Evolutionary conservation across 805 yeast genomes (phyloP).

Genomic region (Ogataea methylovora): DNA sequence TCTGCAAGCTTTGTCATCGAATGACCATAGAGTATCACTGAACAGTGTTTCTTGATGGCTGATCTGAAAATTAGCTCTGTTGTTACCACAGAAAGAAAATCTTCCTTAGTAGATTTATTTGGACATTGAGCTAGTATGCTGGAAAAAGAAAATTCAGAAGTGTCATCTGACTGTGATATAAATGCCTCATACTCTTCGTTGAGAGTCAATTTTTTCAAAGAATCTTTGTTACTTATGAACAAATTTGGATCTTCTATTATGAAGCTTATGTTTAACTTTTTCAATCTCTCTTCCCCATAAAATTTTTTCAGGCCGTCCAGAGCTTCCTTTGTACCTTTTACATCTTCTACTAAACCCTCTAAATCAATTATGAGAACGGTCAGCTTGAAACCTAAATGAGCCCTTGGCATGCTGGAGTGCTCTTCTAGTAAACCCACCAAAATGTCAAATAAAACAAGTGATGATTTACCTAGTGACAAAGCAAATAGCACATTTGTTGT

Average conservation of each 20-base stretch:
- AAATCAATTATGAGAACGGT: slow-evolving; percentile 44
- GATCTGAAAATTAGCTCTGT: slow-evolving; percentile 37
- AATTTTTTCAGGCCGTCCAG: slow-evolving; percentile 6
- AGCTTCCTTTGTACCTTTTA: not conserved
- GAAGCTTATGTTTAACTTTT: slow-evolving; percentile 27
- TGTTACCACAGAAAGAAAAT: slow-evolving; percentile 41
- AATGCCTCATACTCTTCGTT: slow-evolving; percentile 21
- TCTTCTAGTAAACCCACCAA: slow-evolving; percentile 52
- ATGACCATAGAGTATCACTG: slow-evolving; percentile 65
- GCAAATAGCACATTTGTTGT: slow-evolving; percentile 48
- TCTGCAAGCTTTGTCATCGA: slow-evolving; percentile 82
- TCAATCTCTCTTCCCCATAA: slow-evolving; percentile 9
- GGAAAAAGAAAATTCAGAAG: not conserved
- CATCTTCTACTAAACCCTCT: slow-evolving; percentile 11
- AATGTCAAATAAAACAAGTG: slow-evolving; percentile 64
- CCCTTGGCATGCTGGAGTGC: slow-evolving; percentile 54
- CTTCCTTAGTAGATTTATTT: slow-evolving; percentile 59
- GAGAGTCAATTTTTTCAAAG: slow-evolving; percentile 26
- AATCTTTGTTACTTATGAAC: slow-evolving; percentile 25
- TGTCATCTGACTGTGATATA: not conserved
- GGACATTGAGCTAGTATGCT: slow-evolving; percentile 33
- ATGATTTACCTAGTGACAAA: slow-evolving; percentile 59
- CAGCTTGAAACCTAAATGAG: slow-evolving; percentile 60
- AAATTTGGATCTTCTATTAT: slow-evolving; percentile 34
- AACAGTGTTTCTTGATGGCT: slow-evolving; percentile 38